Evolutionary conservation across 1,284 basidiomycete genomes (phyloP), one percentile per base, ranked within the genome.

Genomic region (Abortiporus biennis): DNA sequence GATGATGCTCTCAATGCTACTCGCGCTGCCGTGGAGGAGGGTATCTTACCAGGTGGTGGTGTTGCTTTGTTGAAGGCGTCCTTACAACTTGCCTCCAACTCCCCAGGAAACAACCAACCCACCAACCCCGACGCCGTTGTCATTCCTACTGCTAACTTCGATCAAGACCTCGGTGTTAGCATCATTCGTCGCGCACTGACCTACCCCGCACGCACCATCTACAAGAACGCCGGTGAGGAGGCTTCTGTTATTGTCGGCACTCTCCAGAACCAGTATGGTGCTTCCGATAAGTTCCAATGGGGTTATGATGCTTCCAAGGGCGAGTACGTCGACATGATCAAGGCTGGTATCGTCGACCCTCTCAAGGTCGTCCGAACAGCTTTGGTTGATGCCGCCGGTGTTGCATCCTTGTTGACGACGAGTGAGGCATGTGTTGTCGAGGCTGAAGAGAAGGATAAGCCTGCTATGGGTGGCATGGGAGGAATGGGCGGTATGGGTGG

Each of bases 1-100:
- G 95, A 99, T 58, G 95, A 99, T 62, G 95, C 95, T 4, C 76
- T 98, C 46, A 96, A 96, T 65, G 93, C 93, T 15, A 98, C 95
- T 4, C 88, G 95, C 44, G 95, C 95, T 32, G 95, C 95, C 38
- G 95, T 99, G 39, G 95, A 97, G 70, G 92, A 97, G 66, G 95
- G 95, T 61, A 96, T 98, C 56, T 85, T 98, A 32, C 92, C 93
- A 45, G 95, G 95, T 48, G 93, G 94, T 64, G 93, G 93, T 66
- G 84, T 91, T 25, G 92, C 92, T 17, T 76, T 90, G 22, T 76
- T 95, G 61, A 96, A 95, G 71, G 93, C 94, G 2, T 88, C 85
- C 20, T 73, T 90, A 31, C 74, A 85, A 43, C 82, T 98, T 45
- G 68, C 75, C 11, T 81, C 81, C 36, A 69, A 66, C 41, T 67